Evolutionary conservation across 495 filamentous ascomycete species (phyloP).

Genomic region (Thermochaetoides thermophila): DNA sequence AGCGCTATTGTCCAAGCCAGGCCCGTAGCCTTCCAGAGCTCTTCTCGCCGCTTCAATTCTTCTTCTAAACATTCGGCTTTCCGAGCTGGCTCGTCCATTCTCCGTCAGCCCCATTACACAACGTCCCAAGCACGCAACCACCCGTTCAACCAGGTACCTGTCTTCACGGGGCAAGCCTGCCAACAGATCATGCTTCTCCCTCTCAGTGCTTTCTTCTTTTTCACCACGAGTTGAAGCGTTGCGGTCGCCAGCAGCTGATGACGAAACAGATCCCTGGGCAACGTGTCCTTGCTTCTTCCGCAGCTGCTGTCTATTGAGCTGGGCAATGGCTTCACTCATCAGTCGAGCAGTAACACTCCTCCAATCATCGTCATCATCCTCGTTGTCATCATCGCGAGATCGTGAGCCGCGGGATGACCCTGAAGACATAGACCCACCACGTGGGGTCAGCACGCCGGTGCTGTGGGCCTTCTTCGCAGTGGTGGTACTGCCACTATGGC

Average conservation of each 20-base stretch:
- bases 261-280: too few species aligned
- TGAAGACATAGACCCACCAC: too few species aligned
- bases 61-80: conserved; percentile 47
- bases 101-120: conserved; percentile 56
- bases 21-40: conserved; percentile 62
- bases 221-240: too few species aligned
- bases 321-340: conserved; percentile 23
- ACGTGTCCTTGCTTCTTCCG: too few species aligned
- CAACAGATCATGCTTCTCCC: conserved; percentile 13
- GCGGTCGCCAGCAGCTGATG: too few species aligned
- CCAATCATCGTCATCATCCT: conserved; percentile 19
- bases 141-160: conserved; percentile 56
- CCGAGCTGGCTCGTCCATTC: conserved; percentile 40
- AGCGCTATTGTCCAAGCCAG: too few species aligned
- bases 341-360: conserved; percentile 24
- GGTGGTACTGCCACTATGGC: too few species aligned
- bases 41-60: conserved; percentile 59
- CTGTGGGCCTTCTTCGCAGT: conserved; percentile 18
- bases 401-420: too few species aligned
- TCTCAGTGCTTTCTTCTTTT: background rate
- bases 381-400: too few species aligned
- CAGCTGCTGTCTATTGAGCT: too few species aligned
- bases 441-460: conserved; percentile 27
- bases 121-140: conserved; percentile 59
- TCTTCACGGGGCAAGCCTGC: conserved; percentile 50